Conservation (phyloP, 139 green algal species). For the Auxenochlorella pyrenoidosa region DNA sequence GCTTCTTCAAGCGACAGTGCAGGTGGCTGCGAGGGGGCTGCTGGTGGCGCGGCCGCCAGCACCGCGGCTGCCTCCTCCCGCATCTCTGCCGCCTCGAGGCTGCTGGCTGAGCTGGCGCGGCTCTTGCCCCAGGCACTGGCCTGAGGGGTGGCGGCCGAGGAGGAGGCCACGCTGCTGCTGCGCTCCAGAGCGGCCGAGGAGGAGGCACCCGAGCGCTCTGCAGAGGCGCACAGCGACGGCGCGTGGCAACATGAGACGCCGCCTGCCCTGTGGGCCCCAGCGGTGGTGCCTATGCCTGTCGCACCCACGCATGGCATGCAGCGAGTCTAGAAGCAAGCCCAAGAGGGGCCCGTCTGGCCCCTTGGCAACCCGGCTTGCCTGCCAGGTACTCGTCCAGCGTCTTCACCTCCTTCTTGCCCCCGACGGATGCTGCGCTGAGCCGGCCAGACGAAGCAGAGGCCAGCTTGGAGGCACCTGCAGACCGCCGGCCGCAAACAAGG, state of each 20-base stretch:
- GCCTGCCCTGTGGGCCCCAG: too few species aligned
- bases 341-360: too few species aligned
- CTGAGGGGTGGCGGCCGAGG: neutral
- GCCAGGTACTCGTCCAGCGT: slow-evolving; percentile 43
- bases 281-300: neutral
- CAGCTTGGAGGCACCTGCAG: slow-evolving; percentile 2
- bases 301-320: neutral
- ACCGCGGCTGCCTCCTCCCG: slow-evolving; percentile 2
- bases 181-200: slow-evolving; percentile 13
- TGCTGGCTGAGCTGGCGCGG: slow-evolving; percentile 24
- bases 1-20: neutral
- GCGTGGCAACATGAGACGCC: too few species aligned
- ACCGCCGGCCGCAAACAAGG: too few species aligned
- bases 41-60: neutral
- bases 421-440: neutral
- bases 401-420: slow-evolving; percentile 42
- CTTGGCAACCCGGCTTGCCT: neutral
- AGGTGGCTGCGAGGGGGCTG: neutral
- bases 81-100: slow-evolving; percentile 30
- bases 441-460: neutral
- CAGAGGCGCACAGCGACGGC: neutral
- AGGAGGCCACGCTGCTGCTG: slow-evolving; percentile 35
- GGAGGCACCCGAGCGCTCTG: slow-evolving; percentile 6
- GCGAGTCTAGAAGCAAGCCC: neutral
- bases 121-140: slow-evolving; percentile 39